A percentile compares a stretch with the other conserved stretches of the same genome.
These are phyloP conservation scores for Loxodes magnus DNA, from an alignment of 73 alveolate species.

Conservation along the genomic window DNA sequence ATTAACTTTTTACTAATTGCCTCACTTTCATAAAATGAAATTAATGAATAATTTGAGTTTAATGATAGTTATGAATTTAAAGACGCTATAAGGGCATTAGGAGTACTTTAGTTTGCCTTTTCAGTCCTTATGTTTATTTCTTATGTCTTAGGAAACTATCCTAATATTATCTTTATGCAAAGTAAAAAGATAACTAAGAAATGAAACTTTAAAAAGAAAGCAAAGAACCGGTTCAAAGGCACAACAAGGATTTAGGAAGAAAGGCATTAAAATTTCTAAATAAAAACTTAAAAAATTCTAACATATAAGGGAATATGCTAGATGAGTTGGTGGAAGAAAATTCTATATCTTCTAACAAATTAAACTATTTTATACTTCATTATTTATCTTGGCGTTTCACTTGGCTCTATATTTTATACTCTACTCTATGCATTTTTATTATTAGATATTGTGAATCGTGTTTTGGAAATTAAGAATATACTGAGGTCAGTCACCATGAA, in stretches of 20 bases:
- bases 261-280: too few species aligned
- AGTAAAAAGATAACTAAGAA: too few species aligned
- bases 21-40: too few species aligned
- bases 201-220: not conserved
- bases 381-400: slow-evolving; percentile 28
- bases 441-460: slow-evolving; percentile 17
- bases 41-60: too few species aligned
- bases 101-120: too few species aligned
- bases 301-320: too few species aligned
- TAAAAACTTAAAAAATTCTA: too few species aligned
- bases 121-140: not conserved
- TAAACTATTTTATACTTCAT: slow-evolving; percentile 15
- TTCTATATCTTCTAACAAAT: not conserved
- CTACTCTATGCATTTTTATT: slow-evolving; percentile 19
- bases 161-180: slow-evolving; percentile 2
- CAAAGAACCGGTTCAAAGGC: not conserved
- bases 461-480: slow-evolving; percentile 10
- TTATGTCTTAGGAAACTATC: not conserved
- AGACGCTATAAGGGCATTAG: too few species aligned
- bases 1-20: too few species aligned
- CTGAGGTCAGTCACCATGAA: slow-evolving; percentile 15
- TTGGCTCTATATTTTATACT: slow-evolving; percentile 17
- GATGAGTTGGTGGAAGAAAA: too few species aligned
- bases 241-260: not conserved
- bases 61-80: too few species aligned